phyloP scores from a whole-genome alignment of 164 flowering plant genomes.

The Macadamia tetraphylla region DNA sequence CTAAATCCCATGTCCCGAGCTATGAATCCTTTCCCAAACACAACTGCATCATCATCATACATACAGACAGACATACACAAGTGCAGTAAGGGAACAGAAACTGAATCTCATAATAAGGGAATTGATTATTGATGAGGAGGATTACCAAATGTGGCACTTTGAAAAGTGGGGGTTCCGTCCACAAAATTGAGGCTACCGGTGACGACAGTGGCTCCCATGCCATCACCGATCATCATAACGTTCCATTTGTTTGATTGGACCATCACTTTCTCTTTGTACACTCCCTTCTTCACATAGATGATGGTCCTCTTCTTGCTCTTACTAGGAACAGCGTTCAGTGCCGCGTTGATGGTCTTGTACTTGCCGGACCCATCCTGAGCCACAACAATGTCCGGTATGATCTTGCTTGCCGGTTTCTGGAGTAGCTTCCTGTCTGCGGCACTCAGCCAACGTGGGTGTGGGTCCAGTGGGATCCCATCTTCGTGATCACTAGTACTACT shows the following conservation, averaged over 20 bases:
- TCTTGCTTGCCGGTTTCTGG: neutral
- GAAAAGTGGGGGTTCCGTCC: constrained; percentile 67
- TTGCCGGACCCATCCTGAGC: neutral
- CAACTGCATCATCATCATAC: constrained; percentile 31
- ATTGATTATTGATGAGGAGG: neutral
- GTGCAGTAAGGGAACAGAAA: too few relatives aligned
- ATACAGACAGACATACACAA: too few relatives aligned
- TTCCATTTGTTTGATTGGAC: constrained; percentile 44
- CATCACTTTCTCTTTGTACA: constrained; percentile 43
- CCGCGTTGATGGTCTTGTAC: neutral
- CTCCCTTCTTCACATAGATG: constrained; percentile 58
- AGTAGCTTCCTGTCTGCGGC: neutral
- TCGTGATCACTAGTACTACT: neutral
- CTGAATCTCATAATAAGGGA: too few relatives aligned
- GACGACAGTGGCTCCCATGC: constrained; percentile 30
- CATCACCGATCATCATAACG: constrained; percentile 49
- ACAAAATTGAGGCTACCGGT: constrained; percentile 50
- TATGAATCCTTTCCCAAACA: constrained; percentile 47
- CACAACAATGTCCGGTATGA: neutral
- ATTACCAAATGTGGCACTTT: constrained; percentile 66
- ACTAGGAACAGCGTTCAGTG: constrained; percentile 28
- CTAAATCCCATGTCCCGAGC: constrained; percentile 55
- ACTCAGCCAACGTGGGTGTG: neutral
- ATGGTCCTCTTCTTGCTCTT: constrained; percentile 42
- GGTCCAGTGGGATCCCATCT: too few relatives aligned